Base-by-base conservation (phyloP, 345 rosid species). In the Fremontodendron californicum region DNA sequence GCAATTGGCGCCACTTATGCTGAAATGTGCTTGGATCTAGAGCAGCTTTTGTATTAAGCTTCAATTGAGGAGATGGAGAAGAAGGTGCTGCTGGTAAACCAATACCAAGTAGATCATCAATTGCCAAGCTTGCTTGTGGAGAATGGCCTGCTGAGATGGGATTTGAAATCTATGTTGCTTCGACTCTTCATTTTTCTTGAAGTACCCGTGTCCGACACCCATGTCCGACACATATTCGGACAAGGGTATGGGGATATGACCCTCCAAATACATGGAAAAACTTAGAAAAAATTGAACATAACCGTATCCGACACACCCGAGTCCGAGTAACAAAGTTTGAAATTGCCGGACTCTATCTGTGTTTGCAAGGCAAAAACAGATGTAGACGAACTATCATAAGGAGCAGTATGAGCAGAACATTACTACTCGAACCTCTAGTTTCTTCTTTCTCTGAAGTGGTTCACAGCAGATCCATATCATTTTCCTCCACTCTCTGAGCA, bases 1-100 rank as follows among this genome's bases (percentile, higher is more conserved):
- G 89, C 57, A 95, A 82, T 71, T 95, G 98, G 79, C 93, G 97
- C 98, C 97, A 95, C 81, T 93, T 93, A 79, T 90, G 92, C 85
- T 93, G 98, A 81, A 95, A 93, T 75, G 90, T 85, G 85, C 88
- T 85, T 73, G 97, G 97, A 74, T 92, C 94, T 21, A 93, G 84
- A 77, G 82, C 85, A 85, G 96, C 97, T 88, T 86, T 86, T 48
- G 97, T 61, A 83, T 90, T 90, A 46, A 96, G 99, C 82, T 90
- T 93, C 89, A 93, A 78, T 61, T 88, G 75, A 82, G 90, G 94
- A 64, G 90, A 87, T 43, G 88, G 60, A 39, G 88, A 82, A 73
- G 89, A 77, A 55, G 89, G 86, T 43, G 85, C 75, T 25, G 89
- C 19, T 27, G 94, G 80, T 70, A 86, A 76, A 81, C 89, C 94